A percentile compares a stretch with the other conserved stretches of the same genome.
These are phyloP conservation scores for Angophora floribunda DNA, from an alignment of 345 rosid genomes.

Conservation along the genomic window DNA sequence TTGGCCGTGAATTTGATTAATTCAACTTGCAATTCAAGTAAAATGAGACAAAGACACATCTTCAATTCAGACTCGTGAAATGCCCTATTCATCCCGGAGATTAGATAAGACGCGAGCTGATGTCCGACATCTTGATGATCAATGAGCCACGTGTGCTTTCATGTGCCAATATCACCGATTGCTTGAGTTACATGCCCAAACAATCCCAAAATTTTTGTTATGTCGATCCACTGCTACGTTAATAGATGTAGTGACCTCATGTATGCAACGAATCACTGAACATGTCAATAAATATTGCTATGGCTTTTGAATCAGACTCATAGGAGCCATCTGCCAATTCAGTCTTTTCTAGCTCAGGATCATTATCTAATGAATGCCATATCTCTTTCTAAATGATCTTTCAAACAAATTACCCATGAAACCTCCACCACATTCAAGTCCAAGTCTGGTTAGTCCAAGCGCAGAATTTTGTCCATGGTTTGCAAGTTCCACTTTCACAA, in stretches of 20 bases:
- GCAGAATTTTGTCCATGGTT: background rate
- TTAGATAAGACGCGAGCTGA: background rate
- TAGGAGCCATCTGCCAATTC: background rate
- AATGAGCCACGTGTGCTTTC: background rate
- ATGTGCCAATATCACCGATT: rapidly evolving
- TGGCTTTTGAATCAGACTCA: background rate
- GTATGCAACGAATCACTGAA: background rate
- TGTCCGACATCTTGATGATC: background rate
- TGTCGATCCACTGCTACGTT: background rate
- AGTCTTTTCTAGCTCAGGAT: background rate
- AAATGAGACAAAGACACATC: background rate
- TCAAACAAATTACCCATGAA: background rate
- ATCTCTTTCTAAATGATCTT: background rate
- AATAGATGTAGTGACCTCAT: background rate
- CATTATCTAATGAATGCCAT: background rate
- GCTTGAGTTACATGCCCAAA: background rate
- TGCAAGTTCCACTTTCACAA: background rate
- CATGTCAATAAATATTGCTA: background rate
- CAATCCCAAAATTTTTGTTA: background rate
- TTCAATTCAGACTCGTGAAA: background rate
- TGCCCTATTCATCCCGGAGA: background rate
- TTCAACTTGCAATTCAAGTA: background rate
- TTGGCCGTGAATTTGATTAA: background rate
- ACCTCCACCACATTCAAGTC: background rate
- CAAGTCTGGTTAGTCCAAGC: background rate